A percentile compares a stretch with the other conserved stretches of the same genome.
phyloP scores from a whole-genome alignment of 139 green algal genomes.

The Volvox reticuliferus region DNA sequence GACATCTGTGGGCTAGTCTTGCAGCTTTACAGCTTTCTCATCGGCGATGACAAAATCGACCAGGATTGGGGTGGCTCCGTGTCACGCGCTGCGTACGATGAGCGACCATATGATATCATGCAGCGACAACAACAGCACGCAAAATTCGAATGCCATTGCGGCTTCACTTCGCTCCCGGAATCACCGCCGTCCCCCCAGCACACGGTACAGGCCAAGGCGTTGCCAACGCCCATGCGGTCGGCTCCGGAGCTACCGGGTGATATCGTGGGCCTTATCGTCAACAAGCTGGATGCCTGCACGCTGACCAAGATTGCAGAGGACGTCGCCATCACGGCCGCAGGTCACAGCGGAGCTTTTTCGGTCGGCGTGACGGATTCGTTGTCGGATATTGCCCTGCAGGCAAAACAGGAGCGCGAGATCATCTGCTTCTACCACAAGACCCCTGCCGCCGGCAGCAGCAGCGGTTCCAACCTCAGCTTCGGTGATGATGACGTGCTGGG shows the following conservation, averaged over 20 bases:
- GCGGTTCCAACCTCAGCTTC: no score
- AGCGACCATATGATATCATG: neutral
- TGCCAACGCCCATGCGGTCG: no score
- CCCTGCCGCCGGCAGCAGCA: neutral
- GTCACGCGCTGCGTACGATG: neutral
- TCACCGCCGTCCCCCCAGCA: no score
- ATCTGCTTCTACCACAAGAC: neutral
- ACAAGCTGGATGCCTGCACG: neutral
- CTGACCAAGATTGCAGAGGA: neutral
- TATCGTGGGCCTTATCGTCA: neutral
- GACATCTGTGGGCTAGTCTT: slow-evolving; percentile 25
- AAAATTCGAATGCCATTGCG: neutral
- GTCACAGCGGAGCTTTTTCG: no score
- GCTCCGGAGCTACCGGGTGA: no score
- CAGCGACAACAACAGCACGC: neutral
- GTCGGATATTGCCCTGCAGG: neutral
- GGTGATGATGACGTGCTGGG: slow-evolving; percentile 23
- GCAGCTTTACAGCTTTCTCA: slow-evolving; percentile 55
- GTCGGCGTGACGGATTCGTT: neutral
- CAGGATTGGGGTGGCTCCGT: slow-evolving; percentile 25
- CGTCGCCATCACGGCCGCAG: no score
- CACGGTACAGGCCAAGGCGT: no score
- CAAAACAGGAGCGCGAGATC: neutral
- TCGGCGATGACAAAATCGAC: slow-evolving; percentile 45
- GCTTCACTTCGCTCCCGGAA: neutral